phyloP scores from a whole-genome alignment of 345 rosid species.

The Corchorus capsularis region DNA sequence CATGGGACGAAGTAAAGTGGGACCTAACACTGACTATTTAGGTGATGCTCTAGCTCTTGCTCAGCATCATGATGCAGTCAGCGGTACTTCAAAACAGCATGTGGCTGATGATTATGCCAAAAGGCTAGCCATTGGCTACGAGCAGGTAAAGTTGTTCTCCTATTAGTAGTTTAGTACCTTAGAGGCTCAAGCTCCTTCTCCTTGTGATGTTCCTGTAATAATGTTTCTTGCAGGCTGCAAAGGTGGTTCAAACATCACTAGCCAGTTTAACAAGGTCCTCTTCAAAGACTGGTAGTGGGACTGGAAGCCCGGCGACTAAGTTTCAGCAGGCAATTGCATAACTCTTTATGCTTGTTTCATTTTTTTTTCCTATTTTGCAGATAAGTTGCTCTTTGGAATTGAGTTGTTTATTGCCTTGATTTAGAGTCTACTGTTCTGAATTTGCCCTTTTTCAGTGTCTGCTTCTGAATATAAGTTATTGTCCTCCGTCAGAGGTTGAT shows the following conservation, averaged over 20 bases:
- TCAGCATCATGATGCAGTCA: slow-evolving; percentile 59
- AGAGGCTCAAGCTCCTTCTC: not conserved
- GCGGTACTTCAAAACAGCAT: slow-evolving; percentile 54
- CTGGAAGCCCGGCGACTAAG: slow-evolving; percentile 17
- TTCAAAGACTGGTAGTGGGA: slow-evolving; percentile 29
- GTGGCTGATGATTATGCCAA: slow-evolving; percentile 57
- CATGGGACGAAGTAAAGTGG: slow-evolving; percentile 38
- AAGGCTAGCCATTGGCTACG: slow-evolving; percentile 48
- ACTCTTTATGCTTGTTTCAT: not conserved
- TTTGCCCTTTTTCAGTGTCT: slow-evolving; percentile 49
- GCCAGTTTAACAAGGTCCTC: slow-evolving; percentile 36
- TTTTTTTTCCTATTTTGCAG: not conserved
- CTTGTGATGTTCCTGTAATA: not conserved
- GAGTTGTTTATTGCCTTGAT: not conserved
- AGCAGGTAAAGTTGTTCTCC: slow-evolving; percentile 34
- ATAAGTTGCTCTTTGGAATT: too few relatives aligned
- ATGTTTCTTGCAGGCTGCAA: slow-evolving; percentile 39
- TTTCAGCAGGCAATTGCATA: slow-evolving; percentile 46
- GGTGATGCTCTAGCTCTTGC: slow-evolving; percentile 54
- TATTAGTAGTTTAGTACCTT: slow-evolving; percentile 17
- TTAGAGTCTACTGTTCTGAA: slow-evolving; percentile 4
- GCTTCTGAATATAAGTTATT: slow-evolving; percentile 49
- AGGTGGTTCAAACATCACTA: slow-evolving; percentile 48
- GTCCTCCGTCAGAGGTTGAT: slow-evolving; percentile 47
- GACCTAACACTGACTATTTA: slow-evolving; percentile 42